A percentile compares a stretch with the other conserved stretches of the same genome.
Evolutionary conservation across 1,139 yeast species (phyloP).

Genomic region (Geotrichum carabidarum): DNA sequence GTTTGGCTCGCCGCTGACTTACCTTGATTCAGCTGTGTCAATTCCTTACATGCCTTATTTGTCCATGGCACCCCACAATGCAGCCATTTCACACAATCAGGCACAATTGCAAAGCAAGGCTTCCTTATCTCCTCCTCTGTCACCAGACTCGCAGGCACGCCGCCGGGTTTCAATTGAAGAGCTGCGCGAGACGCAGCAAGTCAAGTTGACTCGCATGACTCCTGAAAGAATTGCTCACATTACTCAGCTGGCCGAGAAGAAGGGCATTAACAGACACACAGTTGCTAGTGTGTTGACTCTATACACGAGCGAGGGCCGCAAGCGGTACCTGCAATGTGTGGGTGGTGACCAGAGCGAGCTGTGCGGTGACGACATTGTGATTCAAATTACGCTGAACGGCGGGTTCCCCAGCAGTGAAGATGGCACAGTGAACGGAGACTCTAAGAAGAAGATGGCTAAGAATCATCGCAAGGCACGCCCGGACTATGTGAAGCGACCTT

Average conservation of each 20-base stretch:
- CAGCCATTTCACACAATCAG: not conserved
- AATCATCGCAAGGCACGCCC: constrained; percentile 27
- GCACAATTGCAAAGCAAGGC: not conserved
- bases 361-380: constrained; percentile 30
- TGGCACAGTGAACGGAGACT: constrained; percentile 16
- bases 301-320: constrained; percentile 23
- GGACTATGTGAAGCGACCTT: constrained; percentile 44
- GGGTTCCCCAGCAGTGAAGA: constrained; percentile 22
- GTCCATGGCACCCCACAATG: not conserved
- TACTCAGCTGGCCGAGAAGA: constrained; percentile 30
- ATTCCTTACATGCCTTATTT: constrained; percentile 10
- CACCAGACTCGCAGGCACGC: constrained; percentile 1
- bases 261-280: constrained; percentile 33
- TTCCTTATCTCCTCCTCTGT: constrained; percentile 13
- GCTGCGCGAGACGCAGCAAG: constrained; percentile 17
- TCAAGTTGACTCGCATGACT: constrained; percentile 29
- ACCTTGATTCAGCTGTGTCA: constrained; percentile 11
- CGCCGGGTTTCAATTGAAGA: constrained; percentile 14
- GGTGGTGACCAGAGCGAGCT: constrained; percentile 10
- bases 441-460: constrained; percentile 2
- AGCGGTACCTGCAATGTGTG: constrained; percentile 9
- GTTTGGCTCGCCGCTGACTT: constrained; percentile 18
- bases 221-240: constrained; percentile 29
- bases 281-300: constrained; percentile 33
- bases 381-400: constrained; percentile 32